These are phyloP conservation scores for Cryphonectria japonica DNA, from an alignment of 2,329 filamentous ascomycete species.

Conservation along the genomic window DNA sequence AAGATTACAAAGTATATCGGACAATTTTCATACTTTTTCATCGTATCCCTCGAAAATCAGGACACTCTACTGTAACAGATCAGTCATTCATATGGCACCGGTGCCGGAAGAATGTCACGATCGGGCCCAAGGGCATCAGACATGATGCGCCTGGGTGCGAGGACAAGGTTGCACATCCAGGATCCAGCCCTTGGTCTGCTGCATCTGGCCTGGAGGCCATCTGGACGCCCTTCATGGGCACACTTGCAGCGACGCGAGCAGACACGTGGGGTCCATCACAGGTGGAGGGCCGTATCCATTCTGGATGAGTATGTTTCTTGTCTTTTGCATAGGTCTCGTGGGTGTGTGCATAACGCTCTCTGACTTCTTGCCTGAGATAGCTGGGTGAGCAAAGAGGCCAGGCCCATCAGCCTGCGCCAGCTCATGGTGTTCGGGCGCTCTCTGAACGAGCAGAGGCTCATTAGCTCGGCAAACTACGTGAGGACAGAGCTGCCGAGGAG, in stretches of 20 bases:
- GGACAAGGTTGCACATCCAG: background rate
- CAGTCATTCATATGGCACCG: conserved; percentile 26
- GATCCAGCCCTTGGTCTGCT: background rate
- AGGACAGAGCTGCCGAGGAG: conserved; percentile 89
- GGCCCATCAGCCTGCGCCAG: conserved; percentile 94
- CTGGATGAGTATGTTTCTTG: conserved; percentile 61
- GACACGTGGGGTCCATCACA: conserved; percentile 38
- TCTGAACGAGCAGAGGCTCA: conserved; percentile 83
- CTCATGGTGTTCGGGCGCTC: conserved; percentile 97
- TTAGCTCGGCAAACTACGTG: conserved; percentile 97
- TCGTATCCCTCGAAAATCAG: background rate
- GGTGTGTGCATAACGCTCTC: conserved; percentile 1
- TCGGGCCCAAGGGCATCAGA: conserved; percentile 25
- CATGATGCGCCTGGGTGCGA: conserved; percentile 11
- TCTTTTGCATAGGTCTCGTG: conserved; percentile 13
- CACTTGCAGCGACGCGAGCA: conserved; percentile 23
- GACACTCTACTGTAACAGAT: background rate
- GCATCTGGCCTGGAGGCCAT: background rate
- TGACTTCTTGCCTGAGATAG: conserved; percentile 48
- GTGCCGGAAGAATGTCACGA: conserved; percentile 27
- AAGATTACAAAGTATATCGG: background rate
- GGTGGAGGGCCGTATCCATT: conserved; percentile 67
- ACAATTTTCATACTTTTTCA: background rate
- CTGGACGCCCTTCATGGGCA: background rate
- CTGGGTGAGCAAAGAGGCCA: conserved; percentile 90